A percentile compares a stretch with the other conserved stretches of the same genome.
phyloP scores from a whole-genome alignment of 2,329 filamentous ascomycete genomes.

The Diaporthe capsici region DNA sequence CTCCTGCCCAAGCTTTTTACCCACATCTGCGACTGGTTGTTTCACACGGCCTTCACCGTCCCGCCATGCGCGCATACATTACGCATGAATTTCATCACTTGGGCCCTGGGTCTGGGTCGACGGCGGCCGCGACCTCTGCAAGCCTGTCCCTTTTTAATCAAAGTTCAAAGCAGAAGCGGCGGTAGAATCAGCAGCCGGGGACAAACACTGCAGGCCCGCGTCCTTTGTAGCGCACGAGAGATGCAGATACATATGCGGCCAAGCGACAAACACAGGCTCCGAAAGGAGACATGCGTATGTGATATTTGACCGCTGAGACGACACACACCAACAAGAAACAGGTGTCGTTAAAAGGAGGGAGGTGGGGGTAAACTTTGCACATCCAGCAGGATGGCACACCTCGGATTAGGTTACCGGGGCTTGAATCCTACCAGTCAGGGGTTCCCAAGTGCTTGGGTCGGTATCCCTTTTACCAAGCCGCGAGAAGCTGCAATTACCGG shows the following conservation, averaged over 20 bases:
- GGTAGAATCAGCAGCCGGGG: not conserved
- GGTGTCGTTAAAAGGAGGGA: not conserved
- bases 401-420: not conserved
- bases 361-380: not conserved
- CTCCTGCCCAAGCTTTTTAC: not conserved
- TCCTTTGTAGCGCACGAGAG: not conserved
- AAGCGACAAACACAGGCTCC: constrained; percentile 7
- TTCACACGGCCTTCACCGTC: constrained; percentile 9
- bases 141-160: not conserved
- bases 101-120: not conserved
- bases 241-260: constrained; percentile 20
- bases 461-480: not conserved
- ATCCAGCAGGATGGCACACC: not conserved
- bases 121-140: not conserved
- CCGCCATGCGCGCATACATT: constrained; percentile 13
- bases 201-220: not conserved
- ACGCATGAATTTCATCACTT: constrained; percentile 28
- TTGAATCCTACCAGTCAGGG: constrained; percentile 23
- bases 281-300: not conserved
- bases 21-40: constrained; percentile 14
- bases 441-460: not conserved
- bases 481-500: not conserved
- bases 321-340: not conserved
- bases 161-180: not conserved
- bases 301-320: not conserved